Evolutionary conservation across 345 rosid species (phyloP).

Genomic region (Chamaenerion angustifolium): DNA sequence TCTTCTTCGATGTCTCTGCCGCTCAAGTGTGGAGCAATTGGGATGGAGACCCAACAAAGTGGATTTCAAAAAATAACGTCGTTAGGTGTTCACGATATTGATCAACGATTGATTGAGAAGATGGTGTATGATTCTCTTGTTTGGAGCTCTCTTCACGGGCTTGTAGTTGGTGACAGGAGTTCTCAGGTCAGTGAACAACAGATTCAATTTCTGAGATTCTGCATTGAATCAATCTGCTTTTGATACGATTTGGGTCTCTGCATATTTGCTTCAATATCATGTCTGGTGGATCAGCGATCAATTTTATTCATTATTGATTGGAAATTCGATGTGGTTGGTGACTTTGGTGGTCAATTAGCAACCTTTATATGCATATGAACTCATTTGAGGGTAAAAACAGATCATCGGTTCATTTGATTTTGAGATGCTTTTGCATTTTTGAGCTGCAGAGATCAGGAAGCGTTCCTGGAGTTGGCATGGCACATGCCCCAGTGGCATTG

Average conservation of each 20-base stretch:
- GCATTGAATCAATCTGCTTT: not conserved
- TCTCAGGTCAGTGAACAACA: slow-evolving; percentile 28
- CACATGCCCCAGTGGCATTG: slow-evolving; percentile 79
- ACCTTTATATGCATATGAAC: no score
- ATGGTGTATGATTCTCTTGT: slow-evolving; percentile 87
- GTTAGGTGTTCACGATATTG: slow-evolving; percentile 34
- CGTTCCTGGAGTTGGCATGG: slow-evolving; percentile 89
- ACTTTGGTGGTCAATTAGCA: no score
- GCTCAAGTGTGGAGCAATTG: slow-evolving; percentile 26
- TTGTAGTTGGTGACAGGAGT: slow-evolving; percentile 74
- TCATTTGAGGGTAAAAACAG: not conserved
- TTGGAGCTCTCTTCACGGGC: slow-evolving; percentile 93
- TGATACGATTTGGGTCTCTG: not conserved
- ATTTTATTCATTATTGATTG: no score
- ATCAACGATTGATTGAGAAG: slow-evolving; percentile 48
- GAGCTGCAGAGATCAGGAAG: slow-evolving; percentile 59
- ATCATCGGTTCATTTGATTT: not conserved
- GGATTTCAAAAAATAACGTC: slow-evolving; percentile 22
- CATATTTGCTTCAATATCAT: no score
- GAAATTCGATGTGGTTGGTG: no score
- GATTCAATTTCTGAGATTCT: not conserved
- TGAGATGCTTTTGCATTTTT: not conserved
- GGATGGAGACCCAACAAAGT: slow-evolving; percentile 15
- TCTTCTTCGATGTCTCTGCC: slow-evolving; percentile 11
- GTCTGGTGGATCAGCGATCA: no score